phyloP scores from a whole-genome alignment of 2,329 filamentous ascomycete genomes.

The Acrocalymma vagum region DNA sequence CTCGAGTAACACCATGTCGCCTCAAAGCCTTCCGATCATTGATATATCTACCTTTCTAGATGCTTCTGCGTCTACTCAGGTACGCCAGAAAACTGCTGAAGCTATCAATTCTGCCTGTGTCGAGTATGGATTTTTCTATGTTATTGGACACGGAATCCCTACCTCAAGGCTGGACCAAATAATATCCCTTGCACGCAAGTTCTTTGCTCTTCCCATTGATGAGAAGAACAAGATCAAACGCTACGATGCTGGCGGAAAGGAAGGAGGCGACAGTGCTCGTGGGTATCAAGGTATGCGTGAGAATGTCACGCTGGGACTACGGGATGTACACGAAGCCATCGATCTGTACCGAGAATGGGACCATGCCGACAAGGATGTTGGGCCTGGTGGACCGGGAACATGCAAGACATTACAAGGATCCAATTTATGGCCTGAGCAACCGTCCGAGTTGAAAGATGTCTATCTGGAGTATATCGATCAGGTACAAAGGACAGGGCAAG shows the following conservation, averaged over 20 bases:
- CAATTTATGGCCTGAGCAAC: constrained; percentile 54
- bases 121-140: constrained; percentile 54
- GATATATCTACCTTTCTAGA: constrained; percentile 51
- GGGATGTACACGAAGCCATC: constrained; percentile 51
- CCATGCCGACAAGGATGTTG: constrained; percentile 18
- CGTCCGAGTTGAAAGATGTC: constrained; percentile 30
- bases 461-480: constrained; percentile 43
- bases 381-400: constrained; percentile 23
- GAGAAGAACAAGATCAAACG: constrained; percentile 47
- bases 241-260: constrained; percentile 37
- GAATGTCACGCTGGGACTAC: constrained; percentile 44
- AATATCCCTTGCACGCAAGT: constrained; percentile 40
- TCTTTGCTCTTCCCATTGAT: constrained; percentile 38
- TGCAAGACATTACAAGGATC: constrained; percentile 47
- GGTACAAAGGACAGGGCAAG: constrained; percentile 39
- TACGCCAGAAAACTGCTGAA: constrained; percentile 32
- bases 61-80: constrained; percentile 17
- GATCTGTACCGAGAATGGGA: constrained; percentile 50
- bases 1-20: too few species aligned
- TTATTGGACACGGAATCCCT: constrained; percentile 52
- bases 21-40: constrained; percentile 51
- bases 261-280: constrained; percentile 47
- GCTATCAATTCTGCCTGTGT: constrained; percentile 48
- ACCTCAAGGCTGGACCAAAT: constrained; percentile 29
- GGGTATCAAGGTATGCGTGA: constrained; percentile 50